Conservation (phyloP, 768 basidiomycete genomes). For the Pleurotus tuoliensis region DNA sequence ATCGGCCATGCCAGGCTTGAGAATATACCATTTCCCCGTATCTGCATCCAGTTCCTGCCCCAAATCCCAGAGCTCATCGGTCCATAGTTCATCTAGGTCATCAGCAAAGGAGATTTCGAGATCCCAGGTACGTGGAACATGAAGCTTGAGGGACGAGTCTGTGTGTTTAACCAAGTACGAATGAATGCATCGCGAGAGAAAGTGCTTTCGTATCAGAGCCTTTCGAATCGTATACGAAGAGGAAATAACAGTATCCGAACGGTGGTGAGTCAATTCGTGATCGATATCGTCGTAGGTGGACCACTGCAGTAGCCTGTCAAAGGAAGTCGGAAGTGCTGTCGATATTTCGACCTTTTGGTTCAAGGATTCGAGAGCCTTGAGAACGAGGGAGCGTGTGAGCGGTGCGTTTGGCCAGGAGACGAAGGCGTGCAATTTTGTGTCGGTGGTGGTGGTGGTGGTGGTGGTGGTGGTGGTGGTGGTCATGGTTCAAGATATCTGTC, state of each 20-base stretch:
- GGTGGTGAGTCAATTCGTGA: slow-evolving; percentile 62
- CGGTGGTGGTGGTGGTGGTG: too few species aligned
- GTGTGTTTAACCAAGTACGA: slow-evolving; percentile 72
- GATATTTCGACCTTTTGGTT: slow-evolving; percentile 17
- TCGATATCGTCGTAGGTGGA: slow-evolving; percentile 85
- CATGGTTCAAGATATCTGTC: slow-evolving; percentile 5
- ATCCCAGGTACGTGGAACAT: slow-evolving; percentile 75
- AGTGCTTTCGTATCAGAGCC: slow-evolving; percentile 92
- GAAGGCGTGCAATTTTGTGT: slow-evolving; percentile 11
- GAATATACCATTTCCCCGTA: slow-evolving; percentile 75
- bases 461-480: background rate
- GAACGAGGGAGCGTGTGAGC: slow-evolving; percentile 41
- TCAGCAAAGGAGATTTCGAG: slow-evolving; percentile 87
- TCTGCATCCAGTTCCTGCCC: slow-evolving; percentile 49
- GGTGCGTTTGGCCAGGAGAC: slow-evolving; percentile 51
- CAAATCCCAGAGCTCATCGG: slow-evolving; percentile 91
- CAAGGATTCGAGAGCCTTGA: slow-evolving; percentile 31
- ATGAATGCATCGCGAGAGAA: slow-evolving; percentile 70
- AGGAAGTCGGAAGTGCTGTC: slow-evolving; percentile 12
- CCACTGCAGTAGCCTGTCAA: slow-evolving; percentile 59
- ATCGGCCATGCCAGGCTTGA: slow-evolving; percentile 98
- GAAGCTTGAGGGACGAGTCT: slow-evolving; percentile 46
- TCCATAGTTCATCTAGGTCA: slow-evolving; percentile 91
- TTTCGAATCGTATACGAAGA: slow-evolving; percentile 90
- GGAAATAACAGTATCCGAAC: slow-evolving; percentile 52